Base-by-base conservation (phyloP, 768 basidiomycete genomes). In the Clitopilus hobsonii region DNA sequence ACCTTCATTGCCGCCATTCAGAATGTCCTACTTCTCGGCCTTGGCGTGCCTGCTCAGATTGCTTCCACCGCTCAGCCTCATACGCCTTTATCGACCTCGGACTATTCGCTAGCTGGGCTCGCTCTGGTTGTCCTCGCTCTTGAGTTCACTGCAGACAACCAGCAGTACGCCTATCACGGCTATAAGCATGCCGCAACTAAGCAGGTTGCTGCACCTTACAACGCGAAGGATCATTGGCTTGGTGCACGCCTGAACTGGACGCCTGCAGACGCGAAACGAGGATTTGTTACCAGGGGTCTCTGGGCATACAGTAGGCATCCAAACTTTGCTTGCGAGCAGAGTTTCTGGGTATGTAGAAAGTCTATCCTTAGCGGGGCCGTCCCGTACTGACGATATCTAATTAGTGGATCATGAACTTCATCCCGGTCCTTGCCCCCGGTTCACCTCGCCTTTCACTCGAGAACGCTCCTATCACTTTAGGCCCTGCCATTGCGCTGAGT, bases 261-360 rank as follows among this genome's bases (percentile, higher is more conserved):
- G 0, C 74, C 80, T 18, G 79, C 77, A 18, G 89, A 92, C 67
- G 81, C 77, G 0, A 73, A 84, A 57, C 78, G 94, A 10, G 96
- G 96, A 0, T 98, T 98, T 67, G 71, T 87, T 23, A 92, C 93
- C 0, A 76, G 79, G 18, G 95, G 95, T 3, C 68, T 98, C 6
- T 98, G 91, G 90, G 80, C 83, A 1, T 95, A 85, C 77, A 84
- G 83, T 2, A 76, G 96, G 14, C 96, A 98, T 69, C 94, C 96
- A 29, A 98, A 98, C 69, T 95, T 93, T 66, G 72, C 86, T 1
- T 94, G 90, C 67, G 96, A 98, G 67, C 94, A 95, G 68, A 68
- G 73, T 14, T 93, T 95, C 71, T 95, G 88, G 88, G 88, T 89
- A 59, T 38, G 83, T 73, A 16, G n/a, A n/a, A n/a, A 13, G 52